These are phyloP conservation scores for Spatholobus suberectus DNA, from an alignment of 306 rosid genomes.

Conservation along the genomic window DNA sequence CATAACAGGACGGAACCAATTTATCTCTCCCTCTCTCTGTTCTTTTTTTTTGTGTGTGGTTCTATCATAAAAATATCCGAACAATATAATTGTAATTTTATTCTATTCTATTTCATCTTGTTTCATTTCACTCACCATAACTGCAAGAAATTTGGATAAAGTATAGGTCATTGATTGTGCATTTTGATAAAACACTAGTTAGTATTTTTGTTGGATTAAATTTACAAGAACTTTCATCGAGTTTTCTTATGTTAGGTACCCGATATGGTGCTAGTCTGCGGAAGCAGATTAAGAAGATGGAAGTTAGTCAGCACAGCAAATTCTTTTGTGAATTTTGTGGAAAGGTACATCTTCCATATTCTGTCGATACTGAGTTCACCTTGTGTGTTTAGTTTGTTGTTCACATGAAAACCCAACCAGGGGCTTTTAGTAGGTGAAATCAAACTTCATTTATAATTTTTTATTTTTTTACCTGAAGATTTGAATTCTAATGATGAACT, in stretches of 20 bases:
- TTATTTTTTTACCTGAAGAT: background rate
- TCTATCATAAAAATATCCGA: background rate
- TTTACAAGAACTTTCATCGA: background rate
- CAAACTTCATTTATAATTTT: background rate
- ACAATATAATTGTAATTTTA: background rate
- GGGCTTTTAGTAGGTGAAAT: background rate
- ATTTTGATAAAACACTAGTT: background rate
- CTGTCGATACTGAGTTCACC: background rate
- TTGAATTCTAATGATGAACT: background rate
- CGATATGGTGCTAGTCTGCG: constrained; percentile 86
- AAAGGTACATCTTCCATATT: constrained; percentile 54
- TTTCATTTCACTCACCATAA: background rate
- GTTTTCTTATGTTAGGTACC: constrained; percentile 59
- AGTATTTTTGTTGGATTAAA: background rate
- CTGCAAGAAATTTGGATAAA: background rate
- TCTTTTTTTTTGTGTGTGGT: too few relatives aligned
- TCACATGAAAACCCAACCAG: background rate
- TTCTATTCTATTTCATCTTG: background rate
- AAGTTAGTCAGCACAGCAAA: constrained; percentile 85
- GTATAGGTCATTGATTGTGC: background rate
- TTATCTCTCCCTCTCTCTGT: background rate
- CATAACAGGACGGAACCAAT: background rate
- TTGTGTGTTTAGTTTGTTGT: background rate
- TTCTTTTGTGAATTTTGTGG: constrained; percentile 89
- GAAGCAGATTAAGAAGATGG: constrained; percentile 94